Base-by-base conservation (phyloP, 257 asterid species). In the Datura wrightii region DNA sequence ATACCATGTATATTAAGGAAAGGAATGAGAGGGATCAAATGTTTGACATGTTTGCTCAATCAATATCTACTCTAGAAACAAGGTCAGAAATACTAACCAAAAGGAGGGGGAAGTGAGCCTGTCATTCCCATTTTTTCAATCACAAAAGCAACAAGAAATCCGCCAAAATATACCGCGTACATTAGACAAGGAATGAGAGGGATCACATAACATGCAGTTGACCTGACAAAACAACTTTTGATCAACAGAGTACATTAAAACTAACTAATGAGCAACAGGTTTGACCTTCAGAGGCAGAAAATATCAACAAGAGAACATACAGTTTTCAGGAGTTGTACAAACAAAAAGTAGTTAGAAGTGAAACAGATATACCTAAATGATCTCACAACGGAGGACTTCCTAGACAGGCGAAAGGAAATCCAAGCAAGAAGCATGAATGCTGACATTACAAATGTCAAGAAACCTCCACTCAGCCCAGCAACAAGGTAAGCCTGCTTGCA, bases 81-180 rank as follows among this genome's bases (percentile, higher is more conserved):
- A 66, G 59, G 67, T 10, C 79, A 37, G 66, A 88, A 79, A 44
- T 79, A 89, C 98, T 88, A 76, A 97, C 99, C 99, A 85, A 91
- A 93, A 37, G 98, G 99, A 85, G 97, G 97, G 79, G 99, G 97
- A 88, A 71, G 90, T 54, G 99, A 91, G 90, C 98, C 99, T 55
- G 90, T 79, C 98, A 94, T 94, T 90, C 99, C 98, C 97, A 94
- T 90, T 93, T 97, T 97, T 94, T 97, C 99, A n/a, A 94, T 93
- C 92, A 97, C 56, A 89, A 97, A 97, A 62, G 83, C 83, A 58
- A 85, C 92, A 83, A 95, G 94, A 87, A 97, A 92, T 88, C 99
- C 99, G 3, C 99, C 99, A 85, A 94, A 95, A 91, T 94, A 97
- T 82, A 91, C 91, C 16, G 94, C 88, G 86, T 97, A 93, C 89